A percentile compares a stretch with the other conserved stretches of the same genome.
Evolutionary conservation across 2,329 filamentous ascomycete species (phyloP).

Genomic region (Ophiognomonia clavigignenti-juglandacearum): DNA sequence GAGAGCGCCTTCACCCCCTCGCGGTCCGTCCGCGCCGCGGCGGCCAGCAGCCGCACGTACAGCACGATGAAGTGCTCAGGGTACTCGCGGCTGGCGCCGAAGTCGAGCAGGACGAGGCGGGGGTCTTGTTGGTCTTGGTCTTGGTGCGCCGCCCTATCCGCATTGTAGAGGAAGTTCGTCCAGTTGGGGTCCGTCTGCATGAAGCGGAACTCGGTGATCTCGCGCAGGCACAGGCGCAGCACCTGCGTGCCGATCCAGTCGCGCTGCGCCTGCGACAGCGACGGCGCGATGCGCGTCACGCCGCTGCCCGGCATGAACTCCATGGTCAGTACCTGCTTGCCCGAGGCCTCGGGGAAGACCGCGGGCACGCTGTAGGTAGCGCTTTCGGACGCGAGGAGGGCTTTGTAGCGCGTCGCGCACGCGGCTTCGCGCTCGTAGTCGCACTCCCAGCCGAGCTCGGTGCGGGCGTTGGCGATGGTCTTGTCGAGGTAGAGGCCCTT

Average conservation of each 20-base stretch:
- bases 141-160: slow-evolving; percentile 53
- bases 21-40: slow-evolving; percentile 69
- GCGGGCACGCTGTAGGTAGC: slow-evolving; percentile 75
- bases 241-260: slow-evolving; percentile 98
- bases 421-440: slow-evolving; percentile 88
- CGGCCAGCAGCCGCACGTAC: slow-evolving; percentile 76
- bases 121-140: too few species aligned
- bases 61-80: slow-evolving; percentile 72
- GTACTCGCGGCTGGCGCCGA: slow-evolving; percentile 86
- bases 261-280: slow-evolving; percentile 74
- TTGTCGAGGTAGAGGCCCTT: slow-evolving; percentile 93
- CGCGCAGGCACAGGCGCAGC: slow-evolving; percentile 82
- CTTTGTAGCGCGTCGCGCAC: slow-evolving; percentile 70
- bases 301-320: slow-evolving; percentile 82
- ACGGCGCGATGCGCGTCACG: slow-evolving; percentile 68
- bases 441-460: slow-evolving; percentile 93
- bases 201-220: slow-evolving; percentile 91
- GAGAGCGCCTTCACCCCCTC: slow-evolving; percentile 62
- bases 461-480: slow-evolving; percentile 91
- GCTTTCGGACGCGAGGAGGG: slow-evolving; percentile 69
- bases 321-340: slow-evolving; percentile 85
- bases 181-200: slow-evolving; percentile 99
- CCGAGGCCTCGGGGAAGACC: slow-evolving; percentile 73
- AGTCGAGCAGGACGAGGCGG: slow-evolving; percentile 88
- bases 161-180: slow-evolving; percentile 97